phyloP scores from a whole-genome alignment of 2,329 filamentous ascomycete species.

The Penicillium sp. region DNA sequence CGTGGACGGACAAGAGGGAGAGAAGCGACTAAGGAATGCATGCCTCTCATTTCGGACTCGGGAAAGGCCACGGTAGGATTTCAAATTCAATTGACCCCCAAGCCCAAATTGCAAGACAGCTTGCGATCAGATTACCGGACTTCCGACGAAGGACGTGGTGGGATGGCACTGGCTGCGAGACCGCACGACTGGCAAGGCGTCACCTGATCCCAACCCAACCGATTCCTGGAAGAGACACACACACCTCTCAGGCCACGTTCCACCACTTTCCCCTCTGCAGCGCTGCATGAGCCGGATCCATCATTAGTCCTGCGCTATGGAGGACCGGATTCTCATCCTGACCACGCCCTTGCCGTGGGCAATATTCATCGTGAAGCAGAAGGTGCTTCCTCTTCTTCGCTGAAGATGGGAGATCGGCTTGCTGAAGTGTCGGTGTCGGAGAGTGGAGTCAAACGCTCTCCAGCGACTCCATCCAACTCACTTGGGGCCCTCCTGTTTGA shows the following conservation, averaged over 20 bases:
- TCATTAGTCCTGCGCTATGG: constrained; percentile 4
- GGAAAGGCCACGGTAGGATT: constrained; percentile 1
- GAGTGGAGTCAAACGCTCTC: constrained; percentile 23
- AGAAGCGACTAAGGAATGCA: constrained; percentile 10
- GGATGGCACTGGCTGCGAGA: constrained; percentile 13
- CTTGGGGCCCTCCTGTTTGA: constrained; percentile 6
- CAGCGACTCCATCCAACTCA: constrained; percentile 14
- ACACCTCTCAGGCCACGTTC: constrained; percentile 6
- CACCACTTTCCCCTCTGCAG: constrained; percentile 10
- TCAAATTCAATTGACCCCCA: background rate
- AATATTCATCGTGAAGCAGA: constrained; percentile 8
- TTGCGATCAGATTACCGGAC: constrained; percentile 9
- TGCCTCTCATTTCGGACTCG: constrained; percentile 17
- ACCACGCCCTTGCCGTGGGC: constrained; percentile 17
- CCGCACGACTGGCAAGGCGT: constrained; percentile 7
- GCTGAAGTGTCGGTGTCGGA: constrained; percentile 30
- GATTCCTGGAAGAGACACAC: background rate
- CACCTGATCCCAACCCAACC: constrained; percentile 13
- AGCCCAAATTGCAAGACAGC: background rate
- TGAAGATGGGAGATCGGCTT: constrained; percentile 13
- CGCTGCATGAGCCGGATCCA: constrained; percentile 11
- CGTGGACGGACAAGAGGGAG: background rate
- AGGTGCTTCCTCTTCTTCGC: constrained; percentile 1
- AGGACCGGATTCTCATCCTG: constrained; percentile 16
- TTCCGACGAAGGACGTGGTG: constrained; percentile 10